Conservation (phyloP, 2,329 filamentous ascomycete species). For the Calonectria montana region DNA sequence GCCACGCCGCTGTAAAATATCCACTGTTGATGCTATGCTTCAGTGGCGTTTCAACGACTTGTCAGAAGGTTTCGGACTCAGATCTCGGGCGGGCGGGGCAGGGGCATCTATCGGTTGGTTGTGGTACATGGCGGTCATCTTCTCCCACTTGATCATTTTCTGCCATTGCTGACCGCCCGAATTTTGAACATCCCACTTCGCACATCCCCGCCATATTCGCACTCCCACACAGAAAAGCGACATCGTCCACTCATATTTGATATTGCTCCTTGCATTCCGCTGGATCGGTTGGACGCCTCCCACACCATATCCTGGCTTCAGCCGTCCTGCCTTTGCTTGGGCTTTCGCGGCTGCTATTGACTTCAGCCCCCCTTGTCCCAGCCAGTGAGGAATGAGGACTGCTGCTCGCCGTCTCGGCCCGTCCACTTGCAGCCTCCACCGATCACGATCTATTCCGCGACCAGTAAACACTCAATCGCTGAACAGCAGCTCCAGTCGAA, state of each 20-base stretch:
- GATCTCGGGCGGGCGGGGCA: neutral
- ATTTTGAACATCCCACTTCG: conserved; percentile 37
- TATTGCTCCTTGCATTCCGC: neutral
- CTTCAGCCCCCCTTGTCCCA: conserved; percentile 6
- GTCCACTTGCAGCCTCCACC: conserved; percentile 34
- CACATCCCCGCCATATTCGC: conserved; percentile 22
- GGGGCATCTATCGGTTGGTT: neutral
- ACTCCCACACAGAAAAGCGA: conserved; percentile 11
- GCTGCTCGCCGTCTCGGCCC: conserved; percentile 39
- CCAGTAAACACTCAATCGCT: conserved; percentile 15
- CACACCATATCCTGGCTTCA: neutral
- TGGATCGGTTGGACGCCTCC: neutral
- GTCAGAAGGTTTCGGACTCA: conserved; percentile 4
- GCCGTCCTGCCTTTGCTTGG: neutral
- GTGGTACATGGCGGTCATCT: neutral
- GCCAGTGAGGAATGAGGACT: conserved; percentile 42
- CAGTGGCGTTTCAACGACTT: conserved; percentile 12
- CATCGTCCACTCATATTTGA: conserved; percentile 10
- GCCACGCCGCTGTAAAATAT: neutral
- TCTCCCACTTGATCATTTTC: conserved; percentile 25
- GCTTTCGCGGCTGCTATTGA: neutral
- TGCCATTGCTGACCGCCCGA: conserved; percentile 45
- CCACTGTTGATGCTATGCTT: neutral
- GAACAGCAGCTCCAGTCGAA: conserved; percentile 13
- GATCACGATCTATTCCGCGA: conserved; percentile 33